Base-by-base conservation (phyloP, 2,329 filamentous ascomycete genomes). In the Aspergillus cejpii region DNA sequence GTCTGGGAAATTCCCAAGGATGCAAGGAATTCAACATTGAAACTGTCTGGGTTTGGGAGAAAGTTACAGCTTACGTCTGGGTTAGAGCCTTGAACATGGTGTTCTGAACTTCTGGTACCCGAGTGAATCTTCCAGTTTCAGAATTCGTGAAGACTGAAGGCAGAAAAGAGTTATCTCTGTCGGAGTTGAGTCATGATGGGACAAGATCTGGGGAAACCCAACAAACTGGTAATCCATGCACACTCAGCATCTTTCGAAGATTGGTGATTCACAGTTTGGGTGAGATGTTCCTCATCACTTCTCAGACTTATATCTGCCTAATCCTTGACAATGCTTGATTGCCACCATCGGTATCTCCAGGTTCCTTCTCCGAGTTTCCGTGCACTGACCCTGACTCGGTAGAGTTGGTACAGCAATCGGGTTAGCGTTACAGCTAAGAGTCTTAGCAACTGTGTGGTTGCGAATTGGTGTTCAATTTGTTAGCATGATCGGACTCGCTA, bases 1-100 rank as follows among this genome's bases (percentile, higher is more conserved):
- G 27, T 31, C 34, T 50, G 53, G 53, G 53, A 51, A 50, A 46
- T 47, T 51, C 41, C 53, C 50, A 52, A 40, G 53, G 46, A 39
- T 27, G 38, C 27, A 20, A 43, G 40, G n/a, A n/a, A n/a, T n/a
- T n/a, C n/a, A n/a, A 48, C 40, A 38, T 43, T 48, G 37, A 42
- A 34, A 49, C 31, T 51, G 44, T 19, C 34, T 23, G 37, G 39
- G 40, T 28, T 29, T n/a, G 37, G 41, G 28, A 34, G 31, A 11
- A 17, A 10, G 31, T 2, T 15, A 19, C 15, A 11, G 8, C 6
- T 28, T 34, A 15, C 17, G 17, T 34, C 42, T n/a, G 36, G 24
- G 43, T 40, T 47, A 37, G 23, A 8, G 23, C 23, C 5, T n/a
- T n/a, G n/a, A n/a, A n/a, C n/a, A n/a, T n/a, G n/a, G n/a, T n/a